These are phyloP conservation scores for Fusarium decemcellulare DNA, from an alignment of 2,329 filamentous ascomycete genomes.

Conservation along the genomic window DNA sequence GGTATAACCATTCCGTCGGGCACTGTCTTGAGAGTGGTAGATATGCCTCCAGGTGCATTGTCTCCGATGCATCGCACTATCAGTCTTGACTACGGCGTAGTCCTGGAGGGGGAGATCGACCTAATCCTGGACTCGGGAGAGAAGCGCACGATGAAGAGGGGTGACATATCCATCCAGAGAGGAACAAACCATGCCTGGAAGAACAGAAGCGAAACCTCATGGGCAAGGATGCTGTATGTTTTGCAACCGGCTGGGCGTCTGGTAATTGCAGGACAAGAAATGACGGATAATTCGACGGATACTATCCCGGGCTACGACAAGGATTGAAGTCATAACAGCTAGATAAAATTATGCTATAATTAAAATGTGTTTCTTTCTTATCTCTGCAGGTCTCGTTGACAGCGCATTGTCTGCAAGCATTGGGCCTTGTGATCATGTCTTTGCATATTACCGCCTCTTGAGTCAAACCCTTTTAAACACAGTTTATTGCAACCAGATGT, in stretches of 20 bases:
- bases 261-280: slow-evolving; percentile 1
- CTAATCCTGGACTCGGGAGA: slow-evolving; percentile 4
- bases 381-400: not conserved
- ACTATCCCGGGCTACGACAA: not conserved
- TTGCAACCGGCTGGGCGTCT: not conserved
- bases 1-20: slow-evolving; percentile 7
- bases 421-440: not conserved
- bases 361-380: too few species aligned
- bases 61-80: slow-evolving; percentile 9
- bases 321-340: not conserved
- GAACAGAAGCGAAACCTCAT: not conserved
- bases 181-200: slow-evolving; percentile 6
- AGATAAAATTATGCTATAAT: too few species aligned
- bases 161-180: slow-evolving; percentile 6
- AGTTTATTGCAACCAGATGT: not conserved
- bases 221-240: slow-evolving; percentile 10
- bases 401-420: not conserved
- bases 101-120: slow-evolving; percentile 3
- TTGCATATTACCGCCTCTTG: not conserved
- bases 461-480: not conserved
- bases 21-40: slow-evolving; percentile 3
- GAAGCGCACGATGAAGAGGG: slow-evolving; percentile 1
- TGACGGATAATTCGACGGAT: not conserved
- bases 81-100: slow-evolving; percentile 4
- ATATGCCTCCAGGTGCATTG: slow-evolving; percentile 3